Evolutionary conservation across 148 eudicot species (phyloP), one percentile per base, ranked within the genome.

Genomic region (Amaranthus cruentus): DNA sequence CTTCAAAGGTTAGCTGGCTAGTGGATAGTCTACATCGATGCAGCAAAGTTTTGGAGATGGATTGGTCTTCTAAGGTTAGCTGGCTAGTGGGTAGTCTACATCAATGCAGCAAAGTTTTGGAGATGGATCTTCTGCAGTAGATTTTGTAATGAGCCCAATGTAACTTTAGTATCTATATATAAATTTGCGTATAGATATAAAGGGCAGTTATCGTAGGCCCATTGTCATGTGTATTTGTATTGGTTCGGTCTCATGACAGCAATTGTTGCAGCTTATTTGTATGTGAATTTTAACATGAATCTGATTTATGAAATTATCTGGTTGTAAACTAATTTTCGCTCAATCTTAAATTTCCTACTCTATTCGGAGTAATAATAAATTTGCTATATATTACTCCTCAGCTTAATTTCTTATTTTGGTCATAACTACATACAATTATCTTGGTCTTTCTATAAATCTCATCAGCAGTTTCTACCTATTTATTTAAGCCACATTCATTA

Each of bases 81-180:
- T 65, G 49, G 66, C 46, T 47, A 46, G 11, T 44, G 38, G 38
- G 38, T 28, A 28, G 47, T 50, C 47, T 62, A n/a, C 11, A 28
- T 67, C 64, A 63, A 21, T 57, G 66, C 46, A 66, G 42, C 42
- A 18, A 46, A 70, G 56, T 43, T 65, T 79, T 42, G 71, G 47
- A 65, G 78, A 79, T 75, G 70, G 53, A 64, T 64, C 66, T 64
- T 66, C 66, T n/a, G 49, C 69, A 71, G 52, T 57, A 42, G 50
- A 5, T 49, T 44, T 55, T 63, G 74, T 63, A 14, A 47, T 12
- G 55, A 49, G 51, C 62, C 71, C 47, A 11, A 21, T 80, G 82
- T 80, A 80, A 71, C 62, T 63, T 69, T 58, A 28, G 51, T 79
- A 54, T 80, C 51, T 9, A 64, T 75, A 58, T 75, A 75, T 52